These are phyloP conservation scores for Tricholoma matsutake DNA, from an alignment of 768 basidiomycete genomes.

Conservation along the genomic window DNA sequence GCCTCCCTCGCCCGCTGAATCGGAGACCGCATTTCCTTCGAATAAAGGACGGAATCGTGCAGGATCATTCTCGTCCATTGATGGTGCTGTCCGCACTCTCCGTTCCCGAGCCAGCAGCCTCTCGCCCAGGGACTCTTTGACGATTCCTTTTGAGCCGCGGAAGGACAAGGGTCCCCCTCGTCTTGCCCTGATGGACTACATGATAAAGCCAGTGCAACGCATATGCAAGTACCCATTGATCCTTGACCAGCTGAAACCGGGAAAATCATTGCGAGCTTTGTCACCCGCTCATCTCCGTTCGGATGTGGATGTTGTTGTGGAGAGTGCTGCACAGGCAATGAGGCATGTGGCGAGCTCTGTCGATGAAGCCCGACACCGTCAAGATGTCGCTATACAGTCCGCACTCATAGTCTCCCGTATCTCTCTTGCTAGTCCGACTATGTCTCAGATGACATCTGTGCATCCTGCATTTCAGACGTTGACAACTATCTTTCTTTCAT, in stretches of 20 bases:
- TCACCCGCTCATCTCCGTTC: conserved; percentile 20
- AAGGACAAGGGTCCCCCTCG: conserved; percentile 36
- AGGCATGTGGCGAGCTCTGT: conserved; percentile 72
- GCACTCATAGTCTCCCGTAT: conserved; percentile 69
- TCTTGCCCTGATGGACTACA: conserved; percentile 76
- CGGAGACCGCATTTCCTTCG: conserved; percentile 11
- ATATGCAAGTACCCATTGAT: conserved; percentile 95
- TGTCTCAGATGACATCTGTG: conserved; percentile 22
- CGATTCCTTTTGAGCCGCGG: conserved; percentile 17
- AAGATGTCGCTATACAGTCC: conserved; percentile 64
- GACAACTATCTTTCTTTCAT: conserved; percentile 59
- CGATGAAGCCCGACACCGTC: conserved; percentile 72
- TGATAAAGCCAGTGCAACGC: conserved; percentile 96
- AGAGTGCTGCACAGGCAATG: conserved; percentile 67
- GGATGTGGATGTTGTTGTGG: conserved; percentile 43
- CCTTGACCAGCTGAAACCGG: conserved; percentile 62
- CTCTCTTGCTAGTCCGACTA: conserved; percentile 31
- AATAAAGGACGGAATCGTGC: conserved; percentile 36
- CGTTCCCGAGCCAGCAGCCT: conserved; percentile 33
- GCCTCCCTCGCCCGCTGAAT: conserved; percentile 16
- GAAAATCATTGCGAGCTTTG: conserved; percentile 27
- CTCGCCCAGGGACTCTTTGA: conserved; percentile 29
- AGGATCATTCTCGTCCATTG: conserved; percentile 51
- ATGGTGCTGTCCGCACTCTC: conserved; percentile 38
- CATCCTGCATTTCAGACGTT: conserved; percentile 35